These are phyloP conservation scores for Hawksworthiomyces lignivorus DNA, from an alignment of 2,329 filamentous ascomycete genomes.

Conservation along the genomic window DNA sequence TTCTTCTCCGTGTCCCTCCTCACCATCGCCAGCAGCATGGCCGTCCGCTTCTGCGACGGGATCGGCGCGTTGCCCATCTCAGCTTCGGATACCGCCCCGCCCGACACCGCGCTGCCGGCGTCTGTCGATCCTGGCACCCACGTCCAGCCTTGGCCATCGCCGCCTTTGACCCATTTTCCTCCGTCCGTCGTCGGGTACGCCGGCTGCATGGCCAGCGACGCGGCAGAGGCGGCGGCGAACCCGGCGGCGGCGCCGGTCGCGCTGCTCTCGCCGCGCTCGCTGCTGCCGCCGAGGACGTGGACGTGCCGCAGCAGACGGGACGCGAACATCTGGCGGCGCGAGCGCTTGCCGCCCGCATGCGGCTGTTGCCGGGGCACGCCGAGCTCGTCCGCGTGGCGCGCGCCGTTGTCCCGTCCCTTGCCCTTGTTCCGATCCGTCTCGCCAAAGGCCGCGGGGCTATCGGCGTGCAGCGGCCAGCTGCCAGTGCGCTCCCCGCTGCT, in stretches of 20 bases:
- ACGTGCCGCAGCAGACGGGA: slow-evolving; percentile 29
- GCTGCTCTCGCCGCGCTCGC: slow-evolving; percentile 33
- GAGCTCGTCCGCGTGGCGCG: neutral
- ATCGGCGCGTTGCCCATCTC: no score
- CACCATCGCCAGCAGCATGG: slow-evolving; percentile 11
- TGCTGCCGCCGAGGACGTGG: slow-evolving; percentile 15
- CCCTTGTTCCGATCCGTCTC: no score
- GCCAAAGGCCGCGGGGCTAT: no score
- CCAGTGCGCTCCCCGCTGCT: neutral
- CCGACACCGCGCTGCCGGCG: no score
- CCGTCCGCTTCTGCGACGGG: neutral
- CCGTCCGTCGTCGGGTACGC: no score
- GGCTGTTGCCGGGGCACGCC: no score
- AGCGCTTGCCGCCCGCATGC: no score
- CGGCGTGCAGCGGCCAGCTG: no score
- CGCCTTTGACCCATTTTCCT: no score
- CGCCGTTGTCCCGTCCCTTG: slow-evolving; percentile 1
- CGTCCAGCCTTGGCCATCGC: no score
- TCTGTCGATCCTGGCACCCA: no score
- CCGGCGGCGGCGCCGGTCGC: slow-evolving; percentile 16
- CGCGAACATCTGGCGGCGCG: slow-evolving; percentile 23
- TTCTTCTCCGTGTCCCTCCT: slow-evolving; percentile 5
- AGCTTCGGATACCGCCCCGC: no score
- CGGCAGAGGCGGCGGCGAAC: neutral
- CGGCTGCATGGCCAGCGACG: neutral